These are phyloP conservation scores for Paraphoma chrysanthemicola DNA, from an alignment of 2,329 filamentous ascomycete genomes.

Conservation along the genomic window DNA sequence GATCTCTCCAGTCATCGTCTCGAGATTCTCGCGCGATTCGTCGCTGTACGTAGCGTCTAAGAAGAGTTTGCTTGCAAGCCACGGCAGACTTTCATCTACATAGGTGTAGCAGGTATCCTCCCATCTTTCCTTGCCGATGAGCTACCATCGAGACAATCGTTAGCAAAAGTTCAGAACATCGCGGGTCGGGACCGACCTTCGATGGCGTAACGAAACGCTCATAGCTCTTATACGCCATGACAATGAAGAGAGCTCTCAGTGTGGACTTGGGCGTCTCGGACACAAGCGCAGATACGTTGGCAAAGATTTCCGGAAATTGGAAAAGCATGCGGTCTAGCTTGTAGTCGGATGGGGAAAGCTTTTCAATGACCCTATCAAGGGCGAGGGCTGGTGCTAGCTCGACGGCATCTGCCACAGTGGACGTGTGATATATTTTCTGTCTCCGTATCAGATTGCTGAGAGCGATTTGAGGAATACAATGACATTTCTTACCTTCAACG, in stretches of 20 bases:
- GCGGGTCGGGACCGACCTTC: not conserved
- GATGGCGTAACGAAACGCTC: not conserved
- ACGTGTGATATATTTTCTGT: not conserved
- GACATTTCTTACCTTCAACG: not conserved
- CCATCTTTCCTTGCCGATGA: not conserved
- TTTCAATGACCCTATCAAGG: not conserved
- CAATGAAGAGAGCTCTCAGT: not conserved
- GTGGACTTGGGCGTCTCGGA: not conserved
- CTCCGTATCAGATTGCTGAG: not conserved
- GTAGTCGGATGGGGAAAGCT: not conserved
- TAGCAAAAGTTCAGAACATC: not conserved
- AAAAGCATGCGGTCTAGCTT: not conserved
- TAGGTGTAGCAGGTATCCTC: not conserved
- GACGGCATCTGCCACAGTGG: not conserved
- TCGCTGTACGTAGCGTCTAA: not conserved
- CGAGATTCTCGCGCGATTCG: not conserved
- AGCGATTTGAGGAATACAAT: not conserved
- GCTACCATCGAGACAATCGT: not conserved
- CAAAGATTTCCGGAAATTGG: not conserved
- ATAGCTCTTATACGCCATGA: not conserved
- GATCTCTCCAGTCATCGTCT: not conserved
- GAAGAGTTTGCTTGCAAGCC: not conserved
- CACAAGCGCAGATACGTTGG: not conserved
- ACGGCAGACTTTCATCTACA: not conserved
- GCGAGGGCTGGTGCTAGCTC: not conserved